Percentiles rank a stretch among this genome's conserved stretches.
phyloP scores from a whole-genome alignment of 345 rosid genomes.

The Aquilaria sinensis region DNA sequence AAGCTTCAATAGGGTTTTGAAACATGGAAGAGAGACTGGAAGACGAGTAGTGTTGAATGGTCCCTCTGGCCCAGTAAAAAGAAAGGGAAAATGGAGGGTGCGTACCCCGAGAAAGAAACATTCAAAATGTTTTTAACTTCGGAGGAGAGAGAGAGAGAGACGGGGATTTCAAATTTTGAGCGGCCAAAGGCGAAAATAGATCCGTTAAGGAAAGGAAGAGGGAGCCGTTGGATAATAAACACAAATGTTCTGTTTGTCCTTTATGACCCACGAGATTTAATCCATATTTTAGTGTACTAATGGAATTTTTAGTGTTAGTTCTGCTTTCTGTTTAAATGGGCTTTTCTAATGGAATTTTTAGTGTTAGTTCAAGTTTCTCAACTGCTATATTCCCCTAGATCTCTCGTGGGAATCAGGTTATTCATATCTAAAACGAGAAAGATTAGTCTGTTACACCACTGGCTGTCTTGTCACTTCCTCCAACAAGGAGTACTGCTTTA shows the following conservation, averaged over 20 bases:
- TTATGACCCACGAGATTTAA: no score
- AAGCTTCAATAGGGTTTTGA: background rate
- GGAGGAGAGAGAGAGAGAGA: constrained; percentile 6
- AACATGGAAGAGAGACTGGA: background rate
- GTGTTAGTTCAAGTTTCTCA: no score
- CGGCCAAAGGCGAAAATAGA: constrained; percentile 5
- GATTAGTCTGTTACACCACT: no score
- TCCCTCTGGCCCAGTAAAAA: background rate
- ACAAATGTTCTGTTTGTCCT: background rate
- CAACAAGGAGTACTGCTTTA: no score
- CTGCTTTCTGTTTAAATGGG: no score
- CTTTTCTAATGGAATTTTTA: no score
- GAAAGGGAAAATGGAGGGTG: constrained; percentile 7
- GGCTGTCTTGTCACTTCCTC: no score
- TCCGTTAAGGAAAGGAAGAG: constrained; percentile 15
- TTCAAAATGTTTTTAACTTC: constrained; percentile 17
- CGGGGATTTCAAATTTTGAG: constrained; percentile 19
- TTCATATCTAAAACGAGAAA: no score
- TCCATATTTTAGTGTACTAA: no score
- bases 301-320: no score
- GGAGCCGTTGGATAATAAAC: constrained; percentile 14
- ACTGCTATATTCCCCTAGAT: no score
- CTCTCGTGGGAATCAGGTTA: no score
- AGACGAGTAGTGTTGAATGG: background rate
- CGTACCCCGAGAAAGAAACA: constrained; percentile 19